Conservation (phyloP, 805 yeast genomes). For the Helenozyma baotianmanensis region DNA sequence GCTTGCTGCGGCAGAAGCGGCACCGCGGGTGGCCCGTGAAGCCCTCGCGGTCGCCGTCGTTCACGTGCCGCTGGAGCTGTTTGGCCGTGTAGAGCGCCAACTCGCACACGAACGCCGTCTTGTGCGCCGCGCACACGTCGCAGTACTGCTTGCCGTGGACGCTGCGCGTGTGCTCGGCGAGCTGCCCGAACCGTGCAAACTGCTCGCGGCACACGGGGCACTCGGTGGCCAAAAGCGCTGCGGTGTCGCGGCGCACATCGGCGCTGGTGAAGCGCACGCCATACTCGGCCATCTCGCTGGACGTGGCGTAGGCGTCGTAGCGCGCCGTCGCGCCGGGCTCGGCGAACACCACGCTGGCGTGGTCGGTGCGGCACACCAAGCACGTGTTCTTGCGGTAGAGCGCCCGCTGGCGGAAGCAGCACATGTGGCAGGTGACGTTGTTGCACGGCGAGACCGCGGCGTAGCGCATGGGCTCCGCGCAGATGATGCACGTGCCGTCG, state of each 20-base stretch:
- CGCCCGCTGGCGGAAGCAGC: slow-evolving; percentile 80
- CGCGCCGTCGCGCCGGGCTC: slow-evolving; percentile 31
- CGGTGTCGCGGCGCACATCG: slow-evolving; percentile 44
- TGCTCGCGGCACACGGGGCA: slow-evolving; percentile 51
- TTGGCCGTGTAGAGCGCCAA: slow-evolving; percentile 55
- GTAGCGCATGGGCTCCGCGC: slow-evolving; percentile 67
- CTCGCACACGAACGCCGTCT: slow-evolving; percentile 74
- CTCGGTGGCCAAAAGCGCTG: slow-evolving; percentile 46
- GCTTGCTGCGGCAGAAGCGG: slow-evolving; percentile 64
- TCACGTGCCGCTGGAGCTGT: slow-evolving; percentile 65
- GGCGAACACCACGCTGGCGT: slow-evolving; percentile 53
- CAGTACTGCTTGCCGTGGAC: slow-evolving; percentile 66
- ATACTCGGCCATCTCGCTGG: slow-evolving; percentile 37
- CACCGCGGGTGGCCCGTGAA: slow-evolving; percentile 89
- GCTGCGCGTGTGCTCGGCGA: slow-evolving; percentile 61
- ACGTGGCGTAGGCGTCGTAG: slow-evolving; percentile 33
- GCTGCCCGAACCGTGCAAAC: slow-evolving; percentile 49
- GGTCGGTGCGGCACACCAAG: slow-evolving; percentile 77
- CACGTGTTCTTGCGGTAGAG: slow-evolving; percentile 71
- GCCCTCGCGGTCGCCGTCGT: slow-evolving; percentile 68
- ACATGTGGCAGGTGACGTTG: slow-evolving; percentile 77
- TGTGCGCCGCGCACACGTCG: slow-evolving; percentile 70
- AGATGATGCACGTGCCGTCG: slow-evolving; percentile 65
- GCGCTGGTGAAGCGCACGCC: slow-evolving; percentile 58
- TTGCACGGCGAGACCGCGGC: slow-evolving; percentile 78